These are phyloP conservation scores for Rosa hybrid DNA, from an alignment of 331 rosid species.

Conservation along the genomic window DNA sequence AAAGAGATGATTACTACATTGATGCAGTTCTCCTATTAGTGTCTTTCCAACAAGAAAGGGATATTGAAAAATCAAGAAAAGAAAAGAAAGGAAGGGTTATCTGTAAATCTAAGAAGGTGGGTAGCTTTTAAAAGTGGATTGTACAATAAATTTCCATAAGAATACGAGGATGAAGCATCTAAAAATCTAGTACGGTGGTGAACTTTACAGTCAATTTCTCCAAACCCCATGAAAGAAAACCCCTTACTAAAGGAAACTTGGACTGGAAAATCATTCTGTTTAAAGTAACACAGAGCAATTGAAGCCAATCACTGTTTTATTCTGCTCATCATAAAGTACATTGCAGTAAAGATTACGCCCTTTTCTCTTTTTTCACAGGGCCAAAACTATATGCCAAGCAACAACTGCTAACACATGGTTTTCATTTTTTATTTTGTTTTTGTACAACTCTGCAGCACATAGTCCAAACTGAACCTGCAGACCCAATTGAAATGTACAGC, in stretches of 20 bases:
- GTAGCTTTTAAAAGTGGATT: conserved; percentile 48
- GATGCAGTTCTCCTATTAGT: conserved; percentile 28
- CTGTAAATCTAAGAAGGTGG: conserved; percentile 17
- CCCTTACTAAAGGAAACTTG: conserved; percentile 11
- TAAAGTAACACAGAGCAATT: not conserved
- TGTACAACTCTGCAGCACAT: conserved; percentile 4
- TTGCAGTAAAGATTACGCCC: conserved; percentile 10
- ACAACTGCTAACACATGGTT: not conserved
- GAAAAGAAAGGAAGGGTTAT: conserved; percentile 17
- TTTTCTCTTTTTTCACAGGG: conserved; percentile 5
- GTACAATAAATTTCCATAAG: conserved; percentile 31
- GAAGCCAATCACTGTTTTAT: not conserved
- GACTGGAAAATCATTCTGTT: not conserved
- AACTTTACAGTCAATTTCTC: conserved; percentile 22
- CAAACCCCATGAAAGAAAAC: not conserved
- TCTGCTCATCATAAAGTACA: conserved; percentile 1
- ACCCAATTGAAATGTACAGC: conserved; percentile 19
- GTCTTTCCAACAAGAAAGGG: conserved; percentile 34
- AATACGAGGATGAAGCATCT: conserved; percentile 28
- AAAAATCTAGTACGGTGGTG: conserved; percentile 23
- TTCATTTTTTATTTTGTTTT: not conserved
- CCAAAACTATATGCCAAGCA: conserved; percentile 9
- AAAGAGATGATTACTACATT: conserved; percentile 13
- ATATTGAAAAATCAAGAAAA: not conserved
- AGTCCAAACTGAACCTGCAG: conserved; percentile 14